A percentile compares a stretch with the other conserved stretches of the same genome.
phyloP scores from a whole-genome alignment of 1,284 basidiomycete genomes.

The Veloboletus limbatus region DNA sequence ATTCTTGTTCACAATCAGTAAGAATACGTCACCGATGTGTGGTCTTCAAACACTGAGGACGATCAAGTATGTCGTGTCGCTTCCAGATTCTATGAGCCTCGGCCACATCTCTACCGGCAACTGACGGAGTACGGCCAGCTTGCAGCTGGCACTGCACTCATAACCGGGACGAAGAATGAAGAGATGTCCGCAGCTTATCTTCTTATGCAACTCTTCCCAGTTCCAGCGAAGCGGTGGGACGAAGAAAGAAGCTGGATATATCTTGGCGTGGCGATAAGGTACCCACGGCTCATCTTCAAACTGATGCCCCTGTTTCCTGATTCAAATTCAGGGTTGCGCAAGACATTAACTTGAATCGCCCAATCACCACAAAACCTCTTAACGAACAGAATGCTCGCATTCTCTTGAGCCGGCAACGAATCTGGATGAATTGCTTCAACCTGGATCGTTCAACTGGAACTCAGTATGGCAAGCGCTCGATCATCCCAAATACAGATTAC shows the following conservation, averaged over 20 bases:
- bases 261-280: constrained; percentile 76
- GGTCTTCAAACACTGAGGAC: constrained; percentile 2
- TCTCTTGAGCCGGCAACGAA: constrained; percentile 80
- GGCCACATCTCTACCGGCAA: constrained; percentile 62
- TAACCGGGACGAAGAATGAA: constrained; percentile 70
- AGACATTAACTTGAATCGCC: constrained; percentile 80
- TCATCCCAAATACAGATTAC: constrained; percentile 72
- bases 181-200: constrained; percentile 75
- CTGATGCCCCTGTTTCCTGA: constrained; percentile 1
- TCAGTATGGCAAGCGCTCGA: constrained; percentile 80
- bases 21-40: constrained; percentile 35
- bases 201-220: constrained; percentile 69
- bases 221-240: constrained; percentile 72
- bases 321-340: constrained; percentile 59
- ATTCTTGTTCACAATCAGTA: constrained; percentile 80
- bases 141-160: constrained; percentile 69
- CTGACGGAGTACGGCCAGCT: constrained; percentile 70
- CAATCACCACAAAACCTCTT: constrained; percentile 61
- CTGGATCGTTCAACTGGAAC: constrained; percentile 78
- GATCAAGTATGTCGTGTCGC: constrained; percentile 70
- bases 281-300: constrained; percentile 8
- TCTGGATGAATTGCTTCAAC: constrained; percentile 87
- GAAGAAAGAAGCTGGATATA: constrained; percentile 79
- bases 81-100: constrained; percentile 65
- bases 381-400: constrained; percentile 77